phyloP scores from a whole-genome alignment of 192 early-diverging fungal genomes.

The Anaeromyces robustus region DNA sequence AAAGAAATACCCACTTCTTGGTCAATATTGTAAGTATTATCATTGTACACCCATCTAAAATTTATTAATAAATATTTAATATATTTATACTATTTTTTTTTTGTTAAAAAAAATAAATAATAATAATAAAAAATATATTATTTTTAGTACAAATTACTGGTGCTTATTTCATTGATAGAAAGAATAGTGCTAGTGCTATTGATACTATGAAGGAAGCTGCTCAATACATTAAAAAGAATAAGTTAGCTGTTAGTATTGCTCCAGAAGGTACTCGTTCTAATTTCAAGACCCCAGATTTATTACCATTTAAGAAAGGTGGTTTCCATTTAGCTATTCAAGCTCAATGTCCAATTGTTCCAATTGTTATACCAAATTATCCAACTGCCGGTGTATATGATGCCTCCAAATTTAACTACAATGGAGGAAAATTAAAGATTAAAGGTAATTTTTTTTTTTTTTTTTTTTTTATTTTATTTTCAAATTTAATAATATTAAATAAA shows the following conservation, averaged over 20 bases:
- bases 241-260: not conserved
- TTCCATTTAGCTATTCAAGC: slow-evolving; percentile 3
- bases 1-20: not conserved
- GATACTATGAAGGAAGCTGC: not conserved
- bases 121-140: no score
- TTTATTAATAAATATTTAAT: no score
- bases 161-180: not conserved
- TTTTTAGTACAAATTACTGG: not conserved
- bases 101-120: no score
- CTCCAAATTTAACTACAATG: not conserved
- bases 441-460: not conserved
- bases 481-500: no score
- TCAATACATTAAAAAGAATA: not conserved
- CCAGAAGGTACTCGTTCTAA: not conserved
- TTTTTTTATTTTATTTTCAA: no score
- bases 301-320: slow-evolving; percentile 6
- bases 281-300: not conserved
- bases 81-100: no score
- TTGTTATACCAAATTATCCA: not conserved
- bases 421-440: not conserved
- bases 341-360: slow-evolving; percentile 3
- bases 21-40: not conserved
- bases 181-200: not conserved
- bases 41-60: no score
- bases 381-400: not conserved